Conservation (phyloP, 139 green algal genomes). For the Tetradesmus obliquus region DNA sequence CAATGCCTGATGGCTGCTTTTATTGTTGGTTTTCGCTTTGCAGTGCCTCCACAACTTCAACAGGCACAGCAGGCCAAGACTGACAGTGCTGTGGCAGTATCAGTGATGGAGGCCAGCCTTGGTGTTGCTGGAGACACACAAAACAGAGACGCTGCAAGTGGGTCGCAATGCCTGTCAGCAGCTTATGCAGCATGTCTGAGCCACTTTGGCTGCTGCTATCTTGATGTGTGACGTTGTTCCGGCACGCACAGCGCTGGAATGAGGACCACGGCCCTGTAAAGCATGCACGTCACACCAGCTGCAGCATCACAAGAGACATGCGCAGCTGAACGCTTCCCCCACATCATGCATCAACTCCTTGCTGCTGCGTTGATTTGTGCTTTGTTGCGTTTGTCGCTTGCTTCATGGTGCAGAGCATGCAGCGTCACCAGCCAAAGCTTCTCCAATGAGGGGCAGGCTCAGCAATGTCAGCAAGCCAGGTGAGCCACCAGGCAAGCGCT, state of each 20-base stretch:
- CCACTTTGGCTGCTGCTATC: background rate
- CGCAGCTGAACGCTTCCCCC: too few relatives aligned
- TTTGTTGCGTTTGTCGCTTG: background rate
- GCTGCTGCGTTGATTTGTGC: background rate
- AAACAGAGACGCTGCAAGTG: conserved; percentile 18
- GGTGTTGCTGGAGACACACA: background rate
- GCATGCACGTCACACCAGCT: too few relatives aligned
- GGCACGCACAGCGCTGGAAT: too few relatives aligned
- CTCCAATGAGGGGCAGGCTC: background rate
- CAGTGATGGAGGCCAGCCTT: background rate
- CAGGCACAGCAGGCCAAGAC: background rate
- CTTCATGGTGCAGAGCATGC: background rate
- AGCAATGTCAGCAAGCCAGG: conserved; percentile 35
- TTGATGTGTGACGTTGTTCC: too few relatives aligned
- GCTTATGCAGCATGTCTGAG: background rate
- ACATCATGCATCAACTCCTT: background rate
- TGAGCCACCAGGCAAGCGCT: background rate
- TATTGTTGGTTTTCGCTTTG: background rate
- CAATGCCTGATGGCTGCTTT: background rate
- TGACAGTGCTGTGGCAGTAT: background rate
- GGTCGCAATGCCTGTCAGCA: background rate
- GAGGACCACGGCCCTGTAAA: too few relatives aligned
- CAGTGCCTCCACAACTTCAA: background rate
- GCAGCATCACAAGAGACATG: too few relatives aligned
- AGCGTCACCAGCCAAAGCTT: background rate